phyloP scores from a whole-genome alignment of 441 rosid genomes.

The Pelargonium fulgidum region DNA sequence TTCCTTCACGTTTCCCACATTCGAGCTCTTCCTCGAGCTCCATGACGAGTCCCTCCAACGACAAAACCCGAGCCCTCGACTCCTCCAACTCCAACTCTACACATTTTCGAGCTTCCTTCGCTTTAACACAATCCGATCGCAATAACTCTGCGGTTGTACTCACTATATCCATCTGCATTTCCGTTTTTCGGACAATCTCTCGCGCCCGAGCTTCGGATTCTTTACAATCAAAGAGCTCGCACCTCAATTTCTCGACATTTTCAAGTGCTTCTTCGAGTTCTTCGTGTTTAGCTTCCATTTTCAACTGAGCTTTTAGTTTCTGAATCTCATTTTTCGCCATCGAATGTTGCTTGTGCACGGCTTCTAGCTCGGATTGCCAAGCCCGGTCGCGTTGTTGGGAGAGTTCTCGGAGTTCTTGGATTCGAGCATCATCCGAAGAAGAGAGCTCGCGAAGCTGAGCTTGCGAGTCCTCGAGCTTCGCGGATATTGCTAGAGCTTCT shows the following conservation, averaged over 20 bases:
- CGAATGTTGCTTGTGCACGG: slow-evolving; percentile 72
- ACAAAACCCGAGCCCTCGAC: slow-evolving; percentile 47
- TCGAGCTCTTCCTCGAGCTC: slow-evolving; percentile 41
- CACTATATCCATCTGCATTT: slow-evolving; percentile 59
- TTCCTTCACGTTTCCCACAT: slow-evolving; percentile 17
- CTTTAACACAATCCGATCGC: slow-evolving; percentile 50
- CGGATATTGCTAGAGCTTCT: slow-evolving; percentile 42
- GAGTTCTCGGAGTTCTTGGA: slow-evolving; percentile 67
- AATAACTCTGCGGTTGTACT: slow-evolving; percentile 54
- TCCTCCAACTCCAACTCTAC: slow-evolving; percentile 56
- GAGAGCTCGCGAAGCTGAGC: slow-evolving; percentile 71
- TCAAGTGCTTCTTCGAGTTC: slow-evolving; percentile 62
- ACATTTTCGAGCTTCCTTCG: slow-evolving; percentile 49
- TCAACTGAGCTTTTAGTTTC: slow-evolving; percentile 74
- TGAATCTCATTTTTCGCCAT: slow-evolving; percentile 87
- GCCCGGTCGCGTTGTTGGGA: slow-evolving; percentile 84
- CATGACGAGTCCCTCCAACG: slow-evolving; percentile 55
- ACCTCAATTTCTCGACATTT: slow-evolving; percentile 59
- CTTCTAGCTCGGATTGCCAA: slow-evolving; percentile 95
- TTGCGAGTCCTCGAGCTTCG: slow-evolving; percentile 51
- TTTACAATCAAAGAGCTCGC: slow-evolving; percentile 47
- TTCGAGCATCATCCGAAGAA: slow-evolving; percentile 64
- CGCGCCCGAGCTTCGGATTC: slow-evolving; percentile 73
- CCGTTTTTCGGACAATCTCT: slow-evolving; percentile 45
- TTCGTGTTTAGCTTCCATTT: slow-evolving; percentile 48